These are phyloP conservation scores for Corniculantispora saksenae DNA, from an alignment of 2,329 filamentous ascomycete species.

Conservation along the genomic window DNA sequence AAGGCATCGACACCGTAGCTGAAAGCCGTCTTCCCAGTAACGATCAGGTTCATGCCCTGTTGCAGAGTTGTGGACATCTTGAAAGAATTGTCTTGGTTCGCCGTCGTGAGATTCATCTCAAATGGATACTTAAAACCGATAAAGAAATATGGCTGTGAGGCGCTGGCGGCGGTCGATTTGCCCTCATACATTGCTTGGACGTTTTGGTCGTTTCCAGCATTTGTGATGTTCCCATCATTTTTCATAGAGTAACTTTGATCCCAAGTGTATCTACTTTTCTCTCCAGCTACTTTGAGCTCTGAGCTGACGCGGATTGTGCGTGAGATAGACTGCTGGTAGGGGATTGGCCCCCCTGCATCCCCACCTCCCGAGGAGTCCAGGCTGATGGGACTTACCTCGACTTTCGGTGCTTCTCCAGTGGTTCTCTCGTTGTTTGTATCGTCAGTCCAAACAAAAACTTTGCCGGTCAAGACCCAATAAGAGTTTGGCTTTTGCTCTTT, in stretches of 20 bases:
- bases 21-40: conserved; percentile 46
- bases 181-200: conserved; percentile 24
- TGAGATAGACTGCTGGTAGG: conserved; percentile 53
- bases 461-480: conserved; percentile 76
- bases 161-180: conserved; percentile 18
- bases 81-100: conserved; percentile 19
- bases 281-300: conserved; percentile 39
- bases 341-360: conserved; percentile 45
- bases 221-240: conserved; percentile 49
- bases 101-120: not conserved
- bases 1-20: conserved; percentile 64
- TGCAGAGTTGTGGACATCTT: conserved; percentile 35
- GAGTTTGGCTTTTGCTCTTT: conserved; percentile 55
- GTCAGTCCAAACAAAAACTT: conserved; percentile 77
- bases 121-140: conserved; percentile 23
- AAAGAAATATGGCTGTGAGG: not conserved
- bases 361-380: conserved; percentile 44
- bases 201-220: conserved; percentile 43
- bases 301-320: conserved; percentile 60
- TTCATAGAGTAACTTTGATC: conserved; percentile 57
- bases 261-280: conserved; percentile 48
- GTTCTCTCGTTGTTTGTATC: conserved; percentile 47
- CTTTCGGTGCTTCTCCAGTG: conserved; percentile 44
- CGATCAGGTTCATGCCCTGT: conserved; percentile 42
- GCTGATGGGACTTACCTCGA: conserved; percentile 27